A percentile compares a stretch with the other conserved stretches of the same genome.
These are phyloP conservation scores for Epichloe amarillans DNA, from an alignment of 2,329 filamentous ascomycete genomes.

Conservation along the genomic window DNA sequence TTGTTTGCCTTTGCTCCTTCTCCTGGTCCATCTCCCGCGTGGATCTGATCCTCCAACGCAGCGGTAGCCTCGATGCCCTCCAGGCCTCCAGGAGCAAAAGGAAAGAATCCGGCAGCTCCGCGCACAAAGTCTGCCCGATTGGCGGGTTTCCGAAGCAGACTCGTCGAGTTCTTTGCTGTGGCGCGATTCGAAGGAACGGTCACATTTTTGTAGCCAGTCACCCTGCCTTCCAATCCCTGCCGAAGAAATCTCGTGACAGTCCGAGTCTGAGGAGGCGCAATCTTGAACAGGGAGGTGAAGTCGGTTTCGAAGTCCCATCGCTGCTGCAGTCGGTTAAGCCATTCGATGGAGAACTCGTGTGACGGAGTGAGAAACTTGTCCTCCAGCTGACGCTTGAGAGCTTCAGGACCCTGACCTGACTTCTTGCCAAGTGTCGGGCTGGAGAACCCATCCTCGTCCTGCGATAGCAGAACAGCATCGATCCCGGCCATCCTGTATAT, in stretches of 20 bases:
- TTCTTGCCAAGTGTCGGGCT: slow-evolving; percentile 4
- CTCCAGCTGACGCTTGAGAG: slow-evolving; percentile 60
- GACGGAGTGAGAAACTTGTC: slow-evolving; percentile 67
- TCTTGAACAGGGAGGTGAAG: slow-evolving; percentile 69
- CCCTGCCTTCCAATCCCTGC: slow-evolving; percentile 81
- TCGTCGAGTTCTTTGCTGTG: slow-evolving; percentile 92
- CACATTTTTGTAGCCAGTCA: slow-evolving; percentile 88
- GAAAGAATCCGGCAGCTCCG: slow-evolving; percentile 85
- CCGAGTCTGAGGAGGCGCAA: slow-evolving; percentile 82
- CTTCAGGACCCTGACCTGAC: slow-evolving; percentile 34
- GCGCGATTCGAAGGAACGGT: slow-evolving; percentile 81
- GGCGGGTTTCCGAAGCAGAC: slow-evolving; percentile 72
- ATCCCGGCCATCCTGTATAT: slow-evolving; percentile 19
- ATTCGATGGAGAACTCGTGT: slow-evolving; percentile 64
- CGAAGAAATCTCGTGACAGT: slow-evolving; percentile 89
- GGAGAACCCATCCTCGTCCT: slow-evolving; percentile 11
- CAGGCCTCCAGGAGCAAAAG: slow-evolving; percentile 81
- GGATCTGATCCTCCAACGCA: slow-evolving; percentile 64
- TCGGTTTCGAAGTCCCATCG: slow-evolving; percentile 73
- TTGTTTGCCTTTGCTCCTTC: slow-evolving; percentile 35
- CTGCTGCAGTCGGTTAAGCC: slow-evolving; percentile 83
- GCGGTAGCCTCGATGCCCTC: slow-evolving; percentile 78
- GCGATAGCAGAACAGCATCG: slow-evolving; percentile 20
- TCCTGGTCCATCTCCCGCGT: slow-evolving; percentile 33
- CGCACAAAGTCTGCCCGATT: slow-evolving; percentile 81